Base-by-base conservation (phyloP, 2,329 filamentous ascomycete genomes). In the Penicillium sp. region DNA sequence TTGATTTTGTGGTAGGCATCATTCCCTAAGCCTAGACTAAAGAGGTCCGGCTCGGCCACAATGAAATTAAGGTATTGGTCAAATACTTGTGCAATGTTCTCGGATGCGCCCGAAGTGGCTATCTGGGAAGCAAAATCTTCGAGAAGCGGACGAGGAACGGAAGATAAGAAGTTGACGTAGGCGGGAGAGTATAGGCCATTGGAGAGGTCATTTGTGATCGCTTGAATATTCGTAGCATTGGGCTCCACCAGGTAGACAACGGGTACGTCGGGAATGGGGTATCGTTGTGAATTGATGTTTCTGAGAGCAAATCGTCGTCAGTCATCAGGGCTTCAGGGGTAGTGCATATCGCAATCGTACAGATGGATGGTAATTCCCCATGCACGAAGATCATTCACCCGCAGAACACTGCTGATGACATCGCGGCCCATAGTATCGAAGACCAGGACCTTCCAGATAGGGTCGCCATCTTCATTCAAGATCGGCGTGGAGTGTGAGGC, bases 51-150 rank as follows among this genome's bases (percentile, higher is more conserved):
- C 62, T 98, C 92, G 22, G 85, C 85, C 28, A 96, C 90, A 47
- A 96, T 85, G 57, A 96, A 98, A 66, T 98, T 96, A 37, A 98
- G 73, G 59, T 96, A 96, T 61, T 98, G 92, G 61, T 98, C 92
- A 55, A 82, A 98, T 5, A 98, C 78, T 57, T 95, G 89, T 2
- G 89, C 82, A 46, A 98, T 89, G 55, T 85, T 80, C 52, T 96
- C 90, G 4, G 90, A 81, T 0, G 88, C 95, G 16, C 82, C 85
- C 9, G 87, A 80, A 18, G 84, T 71, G 4, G 87, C 89, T 8
- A 90, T 93, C 60, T 95, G 82, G 11, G 85, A 75, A 3, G 89
- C 92, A 61, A 98, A 96, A 45, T 96, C 90, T 70, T 98, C 92
- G 34, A 98, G 78, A 11, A 96, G 73, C 6, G 88, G 83, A 47